phyloP scores from a whole-genome alignment of 805 yeast species.

The Metahyphopichia silvanorum region DNA sequence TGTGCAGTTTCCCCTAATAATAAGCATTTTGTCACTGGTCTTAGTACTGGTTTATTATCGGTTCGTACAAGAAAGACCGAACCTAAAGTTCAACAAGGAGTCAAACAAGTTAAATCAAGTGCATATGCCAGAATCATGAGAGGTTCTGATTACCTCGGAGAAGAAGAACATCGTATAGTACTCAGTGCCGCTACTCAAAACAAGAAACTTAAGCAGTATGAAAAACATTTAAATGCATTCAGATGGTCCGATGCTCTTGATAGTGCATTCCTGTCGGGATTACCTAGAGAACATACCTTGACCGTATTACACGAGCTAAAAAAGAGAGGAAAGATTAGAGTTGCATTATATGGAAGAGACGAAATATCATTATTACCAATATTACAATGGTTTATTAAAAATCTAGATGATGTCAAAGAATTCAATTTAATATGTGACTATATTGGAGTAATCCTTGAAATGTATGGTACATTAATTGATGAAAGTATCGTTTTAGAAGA shows the following conservation, averaged over 20 bases:
- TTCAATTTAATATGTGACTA: slow-evolving; percentile 63
- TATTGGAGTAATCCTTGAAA: slow-evolving; percentile 62
- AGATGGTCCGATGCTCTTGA: slow-evolving; percentile 93
- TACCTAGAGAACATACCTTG: slow-evolving; percentile 74
- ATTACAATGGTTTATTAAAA: slow-evolving; percentile 75
- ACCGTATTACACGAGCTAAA: slow-evolving; percentile 85
- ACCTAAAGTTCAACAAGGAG: slow-evolving; percentile 51
- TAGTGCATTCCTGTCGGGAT: slow-evolving; percentile 75
- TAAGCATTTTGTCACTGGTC: slow-evolving; percentile 89
- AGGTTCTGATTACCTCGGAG: slow-evolving; percentile 90
- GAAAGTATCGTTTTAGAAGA: slow-evolving; percentile 76
- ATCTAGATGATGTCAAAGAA: slow-evolving; percentile 77
- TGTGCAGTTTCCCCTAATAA: slow-evolving; percentile 83
- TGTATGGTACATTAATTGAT: slow-evolving; percentile 74
- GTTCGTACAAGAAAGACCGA: slow-evolving; percentile 82
- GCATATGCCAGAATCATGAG: slow-evolving; percentile 80
- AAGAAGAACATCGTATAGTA: slow-evolving; percentile 71
- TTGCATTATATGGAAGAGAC: slow-evolving; percentile 79
- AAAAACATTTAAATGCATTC: slow-evolving; percentile 79
- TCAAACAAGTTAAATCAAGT: slow-evolving; percentile 49
- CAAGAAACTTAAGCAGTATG: slow-evolving; percentile 77
- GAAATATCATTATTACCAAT: slow-evolving; percentile 84
- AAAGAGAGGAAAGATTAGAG: slow-evolving; percentile 82
- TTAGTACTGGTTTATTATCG: slow-evolving; percentile 83
- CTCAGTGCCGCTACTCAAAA: slow-evolving; percentile 49